Evolutionary conservation across 352 stramenopile species (phyloP).

Genomic region (Pythium vanterpoolii): DNA sequence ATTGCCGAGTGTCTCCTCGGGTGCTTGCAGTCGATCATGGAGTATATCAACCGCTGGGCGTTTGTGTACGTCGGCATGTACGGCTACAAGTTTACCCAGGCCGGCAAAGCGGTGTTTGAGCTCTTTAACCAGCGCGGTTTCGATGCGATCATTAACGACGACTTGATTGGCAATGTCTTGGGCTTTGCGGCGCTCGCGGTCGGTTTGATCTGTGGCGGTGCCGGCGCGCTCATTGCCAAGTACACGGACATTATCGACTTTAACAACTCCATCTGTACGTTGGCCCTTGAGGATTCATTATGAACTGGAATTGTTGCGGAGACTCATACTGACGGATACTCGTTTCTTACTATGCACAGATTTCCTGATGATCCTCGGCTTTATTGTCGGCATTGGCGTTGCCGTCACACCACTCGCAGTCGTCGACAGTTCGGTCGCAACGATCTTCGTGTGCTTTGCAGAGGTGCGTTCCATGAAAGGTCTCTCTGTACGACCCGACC

Average conservation of each 20-base stretch:
- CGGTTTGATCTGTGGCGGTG: conserved; percentile 72
- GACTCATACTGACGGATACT: not conserved
- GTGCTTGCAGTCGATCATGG: conserved; percentile 82
- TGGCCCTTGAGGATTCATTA: too few relatives aligned
- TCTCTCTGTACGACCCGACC: not conserved
- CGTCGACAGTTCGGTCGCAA: conserved; percentile 93
- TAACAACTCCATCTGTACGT: conserved; percentile 63
- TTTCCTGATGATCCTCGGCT: conserved; percentile 75
- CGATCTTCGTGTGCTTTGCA: conserved; percentile 96
- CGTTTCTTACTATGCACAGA: conserved; percentile 31
- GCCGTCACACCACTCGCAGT: conserved; percentile 89
- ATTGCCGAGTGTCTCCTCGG: conserved; percentile 82
- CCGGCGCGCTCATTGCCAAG: conserved; percentile 49
- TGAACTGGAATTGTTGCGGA: not conserved
- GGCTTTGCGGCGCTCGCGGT: conserved; percentile 88
- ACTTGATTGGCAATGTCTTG: conserved; percentile 92
- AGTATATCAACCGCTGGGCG: conserved; percentile 94
- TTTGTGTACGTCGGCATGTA: conserved; percentile 95
- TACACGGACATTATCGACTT: conserved; percentile 49
- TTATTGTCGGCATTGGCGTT: conserved; percentile 88
- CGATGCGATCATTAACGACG: conserved; percentile 95
- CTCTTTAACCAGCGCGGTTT: conserved; percentile 94
- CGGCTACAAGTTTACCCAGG: conserved; percentile 92
- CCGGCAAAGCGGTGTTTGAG: conserved; percentile 90
- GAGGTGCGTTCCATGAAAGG: conserved; percentile 43